Evolutionary conservation across 805 yeast species (phyloP), one percentile per base, ranked within the genome.

Genomic region (Lipomyces anomalus): DNA sequence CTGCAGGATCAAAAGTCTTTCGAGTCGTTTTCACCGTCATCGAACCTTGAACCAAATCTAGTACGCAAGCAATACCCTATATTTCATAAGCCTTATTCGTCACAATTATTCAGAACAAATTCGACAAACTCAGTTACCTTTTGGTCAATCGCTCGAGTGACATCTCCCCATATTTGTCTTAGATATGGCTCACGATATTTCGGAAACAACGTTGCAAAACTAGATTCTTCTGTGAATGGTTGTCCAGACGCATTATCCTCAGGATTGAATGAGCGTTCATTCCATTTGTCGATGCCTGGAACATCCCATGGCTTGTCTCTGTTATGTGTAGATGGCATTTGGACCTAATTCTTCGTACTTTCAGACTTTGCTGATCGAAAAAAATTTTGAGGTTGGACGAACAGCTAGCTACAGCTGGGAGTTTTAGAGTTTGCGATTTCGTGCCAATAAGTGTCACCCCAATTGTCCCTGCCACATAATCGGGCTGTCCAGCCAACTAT

Each of bases 11-110:
- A 65, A 67, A 92, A 0, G 98, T 89, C 65, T 90, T 92, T 65
- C 95, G 77, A 2, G 97, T 90, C 13, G 98, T 92, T 58, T 82
- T 85, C 16, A 92, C 98, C 0, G 95, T 82, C 97, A 92, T 92
- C 2, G 96, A 82, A 37, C 98, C 98, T 63, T 92, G 97, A 22
- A 92, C 95, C 53, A 92, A 71, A 66, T 92, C 87, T 52, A 92
- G 70, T 32, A 80, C 81, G 66, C 96, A 86, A n/a, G 82, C 81
- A 37, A 92, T 73, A 46, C 84, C 82, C 57, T 80, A 79, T 22
- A 21, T 9, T 26, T 13, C 9, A 13, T 13, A 13, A 9, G 13
- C 30, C 30, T 13, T n/a, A n/a, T n/a, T n/a, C n/a, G n/a, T n/a
- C n/a, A n/a, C n/a, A n/a, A n/a, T n/a, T n/a, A n/a, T n/a, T n/a